Evolutionary conservation across 106 monocot species (phyloP).

Genomic region (Amphibolis antarctica): DNA sequence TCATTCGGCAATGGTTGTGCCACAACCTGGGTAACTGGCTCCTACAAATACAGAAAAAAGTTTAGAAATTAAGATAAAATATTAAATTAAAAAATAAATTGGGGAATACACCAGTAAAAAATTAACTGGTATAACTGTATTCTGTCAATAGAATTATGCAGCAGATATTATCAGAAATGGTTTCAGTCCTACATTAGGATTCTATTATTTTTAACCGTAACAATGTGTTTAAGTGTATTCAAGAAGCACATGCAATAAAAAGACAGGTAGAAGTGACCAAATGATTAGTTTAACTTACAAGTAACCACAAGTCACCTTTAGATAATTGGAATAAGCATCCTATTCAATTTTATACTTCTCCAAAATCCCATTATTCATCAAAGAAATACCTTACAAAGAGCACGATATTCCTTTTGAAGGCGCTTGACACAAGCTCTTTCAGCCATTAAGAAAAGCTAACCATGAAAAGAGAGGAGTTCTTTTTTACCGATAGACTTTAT

Average conservation of each 20-base stretch:
- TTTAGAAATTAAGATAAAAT: background rate
- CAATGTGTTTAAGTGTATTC: background rate
- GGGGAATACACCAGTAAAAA: background rate
- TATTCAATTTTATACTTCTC: background rate
- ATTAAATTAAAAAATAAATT: background rate
- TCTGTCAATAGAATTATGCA: background rate
- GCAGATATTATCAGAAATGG: background rate
- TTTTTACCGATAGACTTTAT: background rate
- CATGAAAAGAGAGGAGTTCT: background rate
- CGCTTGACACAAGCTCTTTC: conserved; percentile 71
- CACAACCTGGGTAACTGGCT: conserved; percentile 84
- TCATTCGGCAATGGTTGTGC: conserved; percentile 77
- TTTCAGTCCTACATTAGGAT: background rate
- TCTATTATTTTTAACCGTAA: no score
- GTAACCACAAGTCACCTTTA: no score
- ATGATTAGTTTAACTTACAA: no score
- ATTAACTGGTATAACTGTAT: background rate
- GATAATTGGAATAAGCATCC: no score
- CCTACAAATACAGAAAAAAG: conserved; percentile 31
- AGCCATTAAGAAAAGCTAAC: conserved; percentile 29
- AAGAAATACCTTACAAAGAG: conserved; percentile 57
- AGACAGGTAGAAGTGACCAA: background rate
- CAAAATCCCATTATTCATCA: background rate
- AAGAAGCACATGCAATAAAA: background rate
- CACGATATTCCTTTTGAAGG: conserved; percentile 78